phyloP scores from a whole-genome alignment of 768 basidiomycete genomes.

The Peribolospora kevripleyi region DNA sequence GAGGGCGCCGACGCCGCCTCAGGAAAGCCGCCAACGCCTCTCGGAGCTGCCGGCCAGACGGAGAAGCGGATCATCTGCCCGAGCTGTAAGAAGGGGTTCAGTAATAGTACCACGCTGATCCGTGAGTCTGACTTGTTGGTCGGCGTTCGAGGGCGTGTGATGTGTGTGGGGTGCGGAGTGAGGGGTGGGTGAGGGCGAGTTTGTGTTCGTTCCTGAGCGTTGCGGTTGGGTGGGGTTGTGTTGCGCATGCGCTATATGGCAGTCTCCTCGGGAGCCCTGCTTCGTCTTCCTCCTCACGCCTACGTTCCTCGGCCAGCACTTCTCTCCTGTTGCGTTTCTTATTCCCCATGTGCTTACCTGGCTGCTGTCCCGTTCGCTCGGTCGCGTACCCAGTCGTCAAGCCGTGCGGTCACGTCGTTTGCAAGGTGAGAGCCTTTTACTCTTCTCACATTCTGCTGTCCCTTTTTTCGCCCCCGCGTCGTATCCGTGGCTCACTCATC shows the following conservation, averaged over 20 bases:
- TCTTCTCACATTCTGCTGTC: no score
- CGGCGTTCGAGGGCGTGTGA: background rate
- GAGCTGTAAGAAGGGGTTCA: conserved; percentile 61
- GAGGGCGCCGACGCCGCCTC: conserved; percentile 33
- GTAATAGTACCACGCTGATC: conserved; percentile 48
- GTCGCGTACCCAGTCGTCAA: conserved; percentile 35
- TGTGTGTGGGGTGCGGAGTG: background rate
- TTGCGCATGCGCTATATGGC: no score
- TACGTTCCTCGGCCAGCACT: no score
- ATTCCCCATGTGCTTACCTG: background rate
- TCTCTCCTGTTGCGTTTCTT: background rate
- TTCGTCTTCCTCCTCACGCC: no score
- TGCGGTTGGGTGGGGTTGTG: no score
- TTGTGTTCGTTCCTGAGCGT: no score
- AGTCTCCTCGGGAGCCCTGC: no score
- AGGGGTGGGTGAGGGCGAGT: no score
- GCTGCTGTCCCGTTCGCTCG: background rate
- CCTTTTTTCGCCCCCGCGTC: background rate
- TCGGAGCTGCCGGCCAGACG: background rate
- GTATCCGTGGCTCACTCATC: background rate
- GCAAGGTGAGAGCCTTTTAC: conserved; percentile 17
- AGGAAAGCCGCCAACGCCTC: conserved; percentile 7
- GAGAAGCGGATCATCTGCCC: conserved; percentile 41
- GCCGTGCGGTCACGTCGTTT: conserved; percentile 73
- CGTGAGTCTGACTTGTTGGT: conserved; percentile 25